Evolutionary conservation across 1,284 basidiomycete species (phyloP), one percentile per base, ranked within the genome.

Genomic region (Agaricales sp.): DNA sequence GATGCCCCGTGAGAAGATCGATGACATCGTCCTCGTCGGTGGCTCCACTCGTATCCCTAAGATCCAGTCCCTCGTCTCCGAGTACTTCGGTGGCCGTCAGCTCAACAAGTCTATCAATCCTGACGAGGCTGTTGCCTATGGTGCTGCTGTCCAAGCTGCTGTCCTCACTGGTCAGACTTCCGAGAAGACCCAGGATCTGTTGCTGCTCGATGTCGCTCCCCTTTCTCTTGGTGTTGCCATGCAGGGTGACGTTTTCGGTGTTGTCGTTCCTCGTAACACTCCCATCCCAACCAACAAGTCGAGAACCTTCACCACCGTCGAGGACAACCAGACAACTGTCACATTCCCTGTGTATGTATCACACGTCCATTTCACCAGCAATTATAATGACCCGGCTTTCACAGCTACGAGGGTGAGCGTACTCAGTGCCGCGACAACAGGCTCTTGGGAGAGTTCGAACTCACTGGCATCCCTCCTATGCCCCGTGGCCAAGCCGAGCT

Each of bases 31-130:
- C 65, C 91, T 99, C 53, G 95, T 99, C 59, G 95, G 96, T 77
- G 94, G 96, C 59, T 99, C 96, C 51, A 99, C 96, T 59, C 95
- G 96, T 83, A 99, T 99, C 68, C 95, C 95, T 62, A 98, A 98
- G 79, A 91, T 99, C 61, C 95, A 98, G 74, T 81, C 92, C 23
- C 85, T 99, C 54, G 93, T 99, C 53, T 98, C 94, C 55, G 95
- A 99, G 67, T 92, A 85, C 82, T 99, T 99, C 68, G 88, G 87
- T 69, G 93, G 92, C 55, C 92, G 93, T 63, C 88, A 95, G 69
- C 74, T 96, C 65, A 99, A 98, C 88, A 98, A 98, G 82, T 93
- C 90, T 55, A 94, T 95, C 73, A 94, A 94, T 78, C 92, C 92
- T 55, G 92, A 94, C 63, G 91, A 94, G 73, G 92, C 91, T 60